These are phyloP conservation scores for Trypethelium eluteriae DNA, from an alignment of 495 filamentous ascomycete genomes.

Conservation along the genomic window DNA sequence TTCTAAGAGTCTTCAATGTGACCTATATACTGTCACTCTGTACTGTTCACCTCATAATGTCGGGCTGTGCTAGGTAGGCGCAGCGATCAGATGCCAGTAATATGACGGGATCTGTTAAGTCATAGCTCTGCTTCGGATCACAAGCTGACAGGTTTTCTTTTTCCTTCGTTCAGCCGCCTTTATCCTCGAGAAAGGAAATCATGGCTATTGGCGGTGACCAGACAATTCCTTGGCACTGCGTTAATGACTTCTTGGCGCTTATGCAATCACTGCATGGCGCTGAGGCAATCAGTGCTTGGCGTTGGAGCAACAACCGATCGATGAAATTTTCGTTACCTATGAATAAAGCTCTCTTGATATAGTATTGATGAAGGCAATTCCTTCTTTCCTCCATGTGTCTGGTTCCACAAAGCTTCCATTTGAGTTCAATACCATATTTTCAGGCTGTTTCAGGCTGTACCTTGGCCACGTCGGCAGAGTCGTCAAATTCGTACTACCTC, in stretches of 20 bases:
- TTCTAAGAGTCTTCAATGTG: too few species aligned
- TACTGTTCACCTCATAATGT: too few species aligned
- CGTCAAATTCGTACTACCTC: not conserved
- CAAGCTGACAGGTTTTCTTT: too few species aligned
- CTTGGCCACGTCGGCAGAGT: conserved; percentile 39
- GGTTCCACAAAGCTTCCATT: conserved; percentile 36
- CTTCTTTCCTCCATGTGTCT: conserved; percentile 38
- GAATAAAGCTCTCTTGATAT: conserved; percentile 30
- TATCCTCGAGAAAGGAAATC: too few species aligned
- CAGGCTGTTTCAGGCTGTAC: conserved; percentile 38
- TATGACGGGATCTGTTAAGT: too few species aligned
- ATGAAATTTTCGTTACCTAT: not conserved
- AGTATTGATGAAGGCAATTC: conserved; percentile 39
- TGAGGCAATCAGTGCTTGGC: not conserved
- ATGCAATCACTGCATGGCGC: not conserved
- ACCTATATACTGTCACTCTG: too few species aligned
- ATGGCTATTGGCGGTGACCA: too few species aligned
- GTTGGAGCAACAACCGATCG: not conserved
- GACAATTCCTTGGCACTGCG: too few species aligned
- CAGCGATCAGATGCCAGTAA: too few species aligned
- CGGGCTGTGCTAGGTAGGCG: too few species aligned
- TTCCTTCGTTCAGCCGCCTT: too few species aligned
- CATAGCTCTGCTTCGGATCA: too few species aligned
- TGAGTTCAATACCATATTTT: conserved; percentile 40
- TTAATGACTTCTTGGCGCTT: not conserved